Evolutionary conservation across 768 basidiomycete species (phyloP).

Genomic region (Hygrocybe coccinea): DNA sequence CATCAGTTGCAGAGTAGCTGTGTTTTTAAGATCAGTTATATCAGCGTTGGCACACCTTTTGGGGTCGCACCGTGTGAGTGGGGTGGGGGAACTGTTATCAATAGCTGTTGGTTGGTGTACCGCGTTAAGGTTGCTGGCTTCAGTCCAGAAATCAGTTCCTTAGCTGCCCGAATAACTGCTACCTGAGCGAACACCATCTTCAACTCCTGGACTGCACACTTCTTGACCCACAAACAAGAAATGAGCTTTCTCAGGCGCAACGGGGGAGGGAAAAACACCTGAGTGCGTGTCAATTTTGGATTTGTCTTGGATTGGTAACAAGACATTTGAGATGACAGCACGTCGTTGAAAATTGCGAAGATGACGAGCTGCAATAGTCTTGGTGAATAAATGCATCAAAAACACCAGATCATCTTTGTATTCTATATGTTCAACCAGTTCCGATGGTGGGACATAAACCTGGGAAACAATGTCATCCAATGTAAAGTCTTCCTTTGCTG

Average conservation of each 20-base stretch:
- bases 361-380: not conserved
- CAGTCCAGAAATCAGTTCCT: too few relatives aligned
- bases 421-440: not conserved
- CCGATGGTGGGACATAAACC: not conserved
- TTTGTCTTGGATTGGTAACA: not conserved
- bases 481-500: not conserved
- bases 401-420: not conserved
- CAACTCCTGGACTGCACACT: too few relatives aligned
- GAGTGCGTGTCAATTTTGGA: not conserved
- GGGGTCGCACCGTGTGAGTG: too few relatives aligned
- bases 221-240: too few relatives aligned
- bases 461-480: not conserved
- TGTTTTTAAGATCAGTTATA: too few relatives aligned
- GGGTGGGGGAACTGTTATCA: too few relatives aligned
- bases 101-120: too few relatives aligned
- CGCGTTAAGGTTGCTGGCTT: too few relatives aligned
- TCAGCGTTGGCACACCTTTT: not conserved
- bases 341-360: not conserved
- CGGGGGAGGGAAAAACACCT: not conserved
- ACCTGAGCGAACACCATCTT: too few relatives aligned
- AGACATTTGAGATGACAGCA: not conserved
- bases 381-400: not conserved
- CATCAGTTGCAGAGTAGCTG: too few relatives aligned
- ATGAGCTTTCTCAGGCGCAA: too few relatives aligned
- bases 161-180: too few relatives aligned